Conservation (phyloP, 257 asterid genomes). For the Salvia rosmarinus region DNA sequence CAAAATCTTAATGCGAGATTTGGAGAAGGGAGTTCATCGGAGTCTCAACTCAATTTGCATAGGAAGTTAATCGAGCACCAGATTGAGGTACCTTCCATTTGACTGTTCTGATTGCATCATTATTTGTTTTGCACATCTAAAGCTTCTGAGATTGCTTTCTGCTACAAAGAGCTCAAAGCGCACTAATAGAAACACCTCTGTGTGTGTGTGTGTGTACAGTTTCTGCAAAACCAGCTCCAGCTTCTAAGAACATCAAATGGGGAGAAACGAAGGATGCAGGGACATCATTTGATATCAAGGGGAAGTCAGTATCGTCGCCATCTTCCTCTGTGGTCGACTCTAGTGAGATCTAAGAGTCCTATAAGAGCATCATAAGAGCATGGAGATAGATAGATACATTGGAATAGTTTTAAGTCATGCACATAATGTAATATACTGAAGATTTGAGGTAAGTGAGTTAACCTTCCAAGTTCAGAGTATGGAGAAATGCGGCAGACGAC, state of each 20-base stretch:
- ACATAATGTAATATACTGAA: not conserved
- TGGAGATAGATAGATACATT: too few species aligned
- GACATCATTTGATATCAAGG: conserved; percentile 52
- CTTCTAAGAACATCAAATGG: conserved; percentile 43
- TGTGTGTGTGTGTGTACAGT: conserved; percentile 41
- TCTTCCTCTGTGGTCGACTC: conserved; percentile 49
- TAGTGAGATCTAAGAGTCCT: conserved; percentile 38
- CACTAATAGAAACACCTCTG: conserved; percentile 1
- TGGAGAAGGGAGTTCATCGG: conserved; percentile 43
- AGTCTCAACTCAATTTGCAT: conserved; percentile 56
- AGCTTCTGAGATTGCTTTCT: not conserved
- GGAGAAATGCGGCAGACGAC: not conserved
- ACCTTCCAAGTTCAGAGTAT: not conserved
- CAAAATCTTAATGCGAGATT: conserved; percentile 35
- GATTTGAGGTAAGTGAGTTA: not conserved
- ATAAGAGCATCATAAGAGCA: conserved; percentile 1
- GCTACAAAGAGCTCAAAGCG: not conserved
- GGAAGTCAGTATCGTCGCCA: conserved; percentile 50
- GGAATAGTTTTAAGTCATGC: too few species aligned
- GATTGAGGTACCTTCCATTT: conserved; percentile 66
- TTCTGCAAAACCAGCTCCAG: conserved; percentile 64
- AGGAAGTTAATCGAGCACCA: conserved; percentile 61
- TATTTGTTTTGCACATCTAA: conserved; percentile 16
- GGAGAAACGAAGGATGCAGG: conserved; percentile 41
- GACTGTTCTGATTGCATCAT: conserved; percentile 14